A percentile compares a stretch with the other conserved stretches of the same genome.
Conservation (phyloP, 805 yeast species). For the Lachancea quebecensis region DNA sequence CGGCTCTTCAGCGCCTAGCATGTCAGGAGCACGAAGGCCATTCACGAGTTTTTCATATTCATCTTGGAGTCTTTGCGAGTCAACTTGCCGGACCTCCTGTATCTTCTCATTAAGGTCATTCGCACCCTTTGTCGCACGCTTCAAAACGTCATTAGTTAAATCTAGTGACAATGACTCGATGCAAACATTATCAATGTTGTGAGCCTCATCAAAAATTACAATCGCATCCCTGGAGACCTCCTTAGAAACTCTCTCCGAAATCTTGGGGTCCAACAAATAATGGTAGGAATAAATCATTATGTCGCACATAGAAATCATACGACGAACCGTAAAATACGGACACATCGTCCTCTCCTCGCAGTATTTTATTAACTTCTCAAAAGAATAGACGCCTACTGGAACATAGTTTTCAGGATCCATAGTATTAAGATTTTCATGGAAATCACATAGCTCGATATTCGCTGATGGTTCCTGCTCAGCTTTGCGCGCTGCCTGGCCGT, state of each 20-base stretch:
- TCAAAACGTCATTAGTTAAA: conserved; percentile 80
- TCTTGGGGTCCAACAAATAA: conserved; percentile 91
- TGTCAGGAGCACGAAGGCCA: conserved; percentile 79
- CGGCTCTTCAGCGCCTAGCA: conserved; percentile 43
- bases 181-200: conserved; percentile 97
- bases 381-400: conserved; percentile 92
- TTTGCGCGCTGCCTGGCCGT: conserved; percentile 73
- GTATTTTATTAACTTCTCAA: conserved; percentile 71
- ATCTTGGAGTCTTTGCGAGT: conserved; percentile 74
- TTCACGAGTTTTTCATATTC: conserved; percentile 89
- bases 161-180: conserved; percentile 91
- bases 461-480: conserved; percentile 54
- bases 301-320: conserved; percentile 94
- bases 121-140: conserved; percentile 85
- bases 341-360: conserved; percentile 79
- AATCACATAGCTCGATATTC: conserved; percentile 64
- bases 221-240: conserved; percentile 90
- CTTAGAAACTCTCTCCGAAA: conserved; percentile 88
- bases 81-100: conserved; percentile 76
- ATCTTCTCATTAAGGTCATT: conserved; percentile 68
- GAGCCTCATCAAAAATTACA: conserved; percentile 97
- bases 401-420: conserved; percentile 81
- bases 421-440: conserved; percentile 83
- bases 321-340: conserved; percentile 95
- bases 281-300: conserved; percentile 94